Evolutionary conservation across 2,329 filamentous ascomycete species (phyloP).

Genomic region (Niveomyces coronatus): DNA sequence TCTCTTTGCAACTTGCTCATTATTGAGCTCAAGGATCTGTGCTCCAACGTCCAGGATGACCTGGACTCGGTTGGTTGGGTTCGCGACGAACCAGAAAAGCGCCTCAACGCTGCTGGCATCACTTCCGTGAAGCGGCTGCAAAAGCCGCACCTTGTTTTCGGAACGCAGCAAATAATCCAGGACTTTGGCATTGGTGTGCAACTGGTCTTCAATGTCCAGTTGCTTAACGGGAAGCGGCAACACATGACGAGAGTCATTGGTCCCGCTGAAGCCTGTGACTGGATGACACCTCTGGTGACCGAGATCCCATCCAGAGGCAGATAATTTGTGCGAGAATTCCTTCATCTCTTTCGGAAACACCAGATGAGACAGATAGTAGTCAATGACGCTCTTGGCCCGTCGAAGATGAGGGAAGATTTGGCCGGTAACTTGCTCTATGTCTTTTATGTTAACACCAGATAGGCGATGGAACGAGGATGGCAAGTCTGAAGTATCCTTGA

Average conservation of each 20-base stretch:
- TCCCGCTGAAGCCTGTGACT: slow-evolving; percentile 60
- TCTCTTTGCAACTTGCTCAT: slow-evolving; percentile 37
- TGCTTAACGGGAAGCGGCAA: slow-evolving; percentile 42
- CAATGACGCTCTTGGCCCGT: slow-evolving; percentile 42
- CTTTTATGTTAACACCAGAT: slow-evolving; percentile 46
- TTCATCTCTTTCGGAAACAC: slow-evolving; percentile 53
- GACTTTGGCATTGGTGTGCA: slow-evolving; percentile 60
- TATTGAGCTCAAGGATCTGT: slow-evolving; percentile 54
- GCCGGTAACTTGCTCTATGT: slow-evolving; percentile 34
- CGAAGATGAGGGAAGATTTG: slow-evolving; percentile 44
- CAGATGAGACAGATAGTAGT: slow-evolving; percentile 51
- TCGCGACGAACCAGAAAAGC: slow-evolving; percentile 27
- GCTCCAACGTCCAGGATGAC: slow-evolving; percentile 66
- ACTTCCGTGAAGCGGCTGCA: not conserved
- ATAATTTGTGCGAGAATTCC: slow-evolving; percentile 54
- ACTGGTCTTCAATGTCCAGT: slow-evolving; percentile 25
- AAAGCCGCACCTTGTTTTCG: slow-evolving; percentile 34
- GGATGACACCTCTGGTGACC: slow-evolving; percentile 34
- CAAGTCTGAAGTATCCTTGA: slow-evolving; percentile 23
- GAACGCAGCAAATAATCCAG: slow-evolving; percentile 45
- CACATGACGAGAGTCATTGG: slow-evolving; percentile 49
- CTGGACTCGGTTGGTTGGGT: slow-evolving; percentile 23
- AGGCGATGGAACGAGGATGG: slow-evolving; percentile 30
- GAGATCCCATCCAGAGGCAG: slow-evolving; percentile 59
- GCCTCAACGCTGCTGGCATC: slow-evolving; percentile 18